Evolutionary conservation across 2,329 filamentous ascomycete genomes (phyloP), one percentile per base, ranked within the genome.

Genomic region (Neocucurbitaria cava): DNA sequence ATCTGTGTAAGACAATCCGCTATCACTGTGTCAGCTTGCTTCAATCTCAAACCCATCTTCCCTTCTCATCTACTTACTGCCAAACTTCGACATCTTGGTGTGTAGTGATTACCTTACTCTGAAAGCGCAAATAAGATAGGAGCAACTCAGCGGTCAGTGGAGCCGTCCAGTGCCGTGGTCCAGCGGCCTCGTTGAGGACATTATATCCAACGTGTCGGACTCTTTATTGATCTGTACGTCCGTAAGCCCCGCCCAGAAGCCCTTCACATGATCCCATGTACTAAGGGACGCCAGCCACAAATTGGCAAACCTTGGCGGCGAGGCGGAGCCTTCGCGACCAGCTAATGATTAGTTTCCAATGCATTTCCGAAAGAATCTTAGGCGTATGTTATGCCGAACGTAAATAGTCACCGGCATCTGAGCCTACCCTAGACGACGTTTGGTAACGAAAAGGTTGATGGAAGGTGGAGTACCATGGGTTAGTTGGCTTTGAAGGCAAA

Each of bases 1-100:
- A 41, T 17, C 1, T 10, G 7, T 6, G 43, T 40, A 1, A 49
- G 35, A 38, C 58, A 64, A 15, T 56, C 49, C 20, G 23, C 58
- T 61, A 35, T 13, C 23, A 3, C 18, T 2, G 8, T 11, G 30
- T 61, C 40, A 61, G 46, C 21, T 10, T 26, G 2, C 5, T 24
- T 10, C n/a, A 23, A 13, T 35, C 17, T 45, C n/a, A 13, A 21
- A 13, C 18, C 23, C 10, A 31, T 8, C n/a, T 28, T 43, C n/a
- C 8, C 23, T 4, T 8, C 17, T 26, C 10, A 35, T 28, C 20
- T 13, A 42, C 46, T 8, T 26, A 50, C 47, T 43, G 11, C 30
- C 13, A 38, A 18, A 44, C 4, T 9, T 24, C 8, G 46, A 41
- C 57, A 54, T 60, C 11, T 42, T 47, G 17, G 5, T 35, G 5